Evolutionary conservation across 176 grass and related monocot species (phyloP).

Genomic region (Guadua angustifolia): DNA sequence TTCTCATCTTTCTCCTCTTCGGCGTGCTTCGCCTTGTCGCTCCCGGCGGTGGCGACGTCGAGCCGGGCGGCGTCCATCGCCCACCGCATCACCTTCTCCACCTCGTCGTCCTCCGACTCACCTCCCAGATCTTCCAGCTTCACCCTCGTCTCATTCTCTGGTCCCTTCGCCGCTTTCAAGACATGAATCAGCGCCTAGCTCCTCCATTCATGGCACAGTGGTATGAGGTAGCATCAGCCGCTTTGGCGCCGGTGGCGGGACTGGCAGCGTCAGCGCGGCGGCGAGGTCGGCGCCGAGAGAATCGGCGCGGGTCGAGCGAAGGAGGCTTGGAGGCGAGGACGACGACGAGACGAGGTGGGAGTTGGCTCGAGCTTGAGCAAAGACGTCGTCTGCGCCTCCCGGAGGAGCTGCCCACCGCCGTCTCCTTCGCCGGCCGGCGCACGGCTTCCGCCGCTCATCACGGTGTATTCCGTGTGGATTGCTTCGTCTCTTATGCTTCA

Average conservation of each 20-base stretch:
- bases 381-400: conserved; percentile 64
- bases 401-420: conserved; percentile 75
- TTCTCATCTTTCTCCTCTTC: conserved; percentile 11
- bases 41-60: conserved; percentile 34
- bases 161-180: too few species aligned
- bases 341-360: conserved; percentile 50
- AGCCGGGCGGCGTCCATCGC: conserved; percentile 72
- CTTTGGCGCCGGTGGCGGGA: conserved; percentile 9
- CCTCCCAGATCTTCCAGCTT: conserved; percentile 28
- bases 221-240: not conserved
- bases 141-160: conserved; percentile 33
- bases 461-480: not conserved
- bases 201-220: conserved; percentile 24
- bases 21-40: not conserved
- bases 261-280: conserved; percentile 63
- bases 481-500: not conserved
- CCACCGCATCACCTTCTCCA: conserved; percentile 88
- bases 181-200: too few species aligned
- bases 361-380: conserved; percentile 63
- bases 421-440: conserved; percentile 44
- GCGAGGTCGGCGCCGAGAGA: conserved; percentile 55
- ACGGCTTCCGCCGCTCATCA: conserved; percentile 52
- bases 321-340: conserved; percentile 5
- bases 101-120: conserved; percentile 56
- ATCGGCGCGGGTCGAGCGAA: not conserved